phyloP scores from a whole-genome alignment of 225 moss, liverwort and hornwort genomes.

The Climacium dendroides region DNA sequence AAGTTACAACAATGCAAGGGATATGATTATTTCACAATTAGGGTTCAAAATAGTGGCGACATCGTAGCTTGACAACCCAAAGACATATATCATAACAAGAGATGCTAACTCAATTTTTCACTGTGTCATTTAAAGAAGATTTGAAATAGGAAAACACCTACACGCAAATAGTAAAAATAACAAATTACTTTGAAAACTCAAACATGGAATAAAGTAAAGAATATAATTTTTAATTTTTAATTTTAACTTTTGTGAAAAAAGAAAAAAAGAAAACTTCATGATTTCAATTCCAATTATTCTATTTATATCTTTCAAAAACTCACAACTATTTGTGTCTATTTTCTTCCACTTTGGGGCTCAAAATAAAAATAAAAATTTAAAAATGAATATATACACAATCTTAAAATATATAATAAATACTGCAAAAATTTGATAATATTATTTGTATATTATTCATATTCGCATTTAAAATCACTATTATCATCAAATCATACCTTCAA shows the following conservation, averaged over 20 bases:
- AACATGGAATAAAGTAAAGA: no score
- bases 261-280: no score
- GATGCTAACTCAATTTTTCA: not conserved
- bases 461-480: not conserved
- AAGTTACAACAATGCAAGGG: fast-evolving
- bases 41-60: no score
- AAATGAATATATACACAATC: fast-evolving
- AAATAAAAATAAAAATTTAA: no score
- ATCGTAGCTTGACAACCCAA: no score
- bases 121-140: fast-evolving
- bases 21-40: not conserved
- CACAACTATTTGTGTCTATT: not conserved
- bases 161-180: no score
- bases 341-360: not conserved
- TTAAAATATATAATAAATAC: fast-evolving
- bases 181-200: no score
- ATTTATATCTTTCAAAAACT: not conserved
- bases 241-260: no score
- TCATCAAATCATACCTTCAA: no score
- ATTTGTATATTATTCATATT: not conserved
- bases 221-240: no score
- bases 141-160: no score
- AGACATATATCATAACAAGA: not conserved
- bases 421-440: not conserved
- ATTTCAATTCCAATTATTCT: no score